A percentile compares a stretch with the other conserved stretches of the same genome.
Evolutionary conservation across 2,329 filamentous ascomycete genomes (phyloP).

Genomic region (Xylaria sp.): DNA sequence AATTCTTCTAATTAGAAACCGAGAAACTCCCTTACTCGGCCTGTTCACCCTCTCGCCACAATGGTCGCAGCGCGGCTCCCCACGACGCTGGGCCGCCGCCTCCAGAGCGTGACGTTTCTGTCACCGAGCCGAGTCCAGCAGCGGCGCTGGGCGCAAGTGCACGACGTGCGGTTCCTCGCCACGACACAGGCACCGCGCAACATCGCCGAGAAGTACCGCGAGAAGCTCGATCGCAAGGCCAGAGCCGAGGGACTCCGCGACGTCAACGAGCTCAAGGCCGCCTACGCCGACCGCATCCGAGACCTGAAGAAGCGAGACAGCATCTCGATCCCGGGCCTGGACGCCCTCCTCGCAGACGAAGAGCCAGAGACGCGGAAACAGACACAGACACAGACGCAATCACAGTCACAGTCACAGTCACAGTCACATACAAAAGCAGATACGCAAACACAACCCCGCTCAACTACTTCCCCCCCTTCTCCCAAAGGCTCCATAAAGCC

Average conservation of each 20-base stretch:
- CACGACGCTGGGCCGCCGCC: conserved; percentile 37
- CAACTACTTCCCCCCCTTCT: conserved; percentile 28
- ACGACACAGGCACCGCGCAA: conserved; percentile 76
- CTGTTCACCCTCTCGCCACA: not conserved
- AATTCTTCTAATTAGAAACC: not conserved
- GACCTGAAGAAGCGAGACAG: conserved; percentile 75
- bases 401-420: not conserved
- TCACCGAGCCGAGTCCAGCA: conserved; percentile 59
- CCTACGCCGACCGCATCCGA: conserved; percentile 86
- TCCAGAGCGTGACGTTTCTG: conserved; percentile 29
- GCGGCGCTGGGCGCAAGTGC: conserved; percentile 88
- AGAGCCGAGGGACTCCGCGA: conserved; percentile 75
- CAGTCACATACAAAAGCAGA: not conserved
- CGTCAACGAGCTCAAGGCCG: conserved; percentile 80
- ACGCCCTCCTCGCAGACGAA: conserved; percentile 48
- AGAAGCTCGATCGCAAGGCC: conserved; percentile 86
- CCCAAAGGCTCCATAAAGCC: conserved; percentile 55
- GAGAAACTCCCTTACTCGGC: not conserved
- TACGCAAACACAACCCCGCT: conserved; percentile 16
- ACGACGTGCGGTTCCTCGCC: conserved; percentile 89
- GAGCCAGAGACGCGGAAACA: conserved; percentile 9
- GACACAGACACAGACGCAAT: not conserved
- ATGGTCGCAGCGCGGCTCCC: conserved; percentile 36
- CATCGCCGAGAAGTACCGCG: conserved; percentile 85
- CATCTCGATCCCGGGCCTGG: conserved; percentile 57